A percentile compares a stretch with the other conserved stretches of the same genome.
These are phyloP conservation scores for Lactifluus rugatus DNA, from an alignment of 768 basidiomycete genomes.

Conservation along the genomic window DNA sequence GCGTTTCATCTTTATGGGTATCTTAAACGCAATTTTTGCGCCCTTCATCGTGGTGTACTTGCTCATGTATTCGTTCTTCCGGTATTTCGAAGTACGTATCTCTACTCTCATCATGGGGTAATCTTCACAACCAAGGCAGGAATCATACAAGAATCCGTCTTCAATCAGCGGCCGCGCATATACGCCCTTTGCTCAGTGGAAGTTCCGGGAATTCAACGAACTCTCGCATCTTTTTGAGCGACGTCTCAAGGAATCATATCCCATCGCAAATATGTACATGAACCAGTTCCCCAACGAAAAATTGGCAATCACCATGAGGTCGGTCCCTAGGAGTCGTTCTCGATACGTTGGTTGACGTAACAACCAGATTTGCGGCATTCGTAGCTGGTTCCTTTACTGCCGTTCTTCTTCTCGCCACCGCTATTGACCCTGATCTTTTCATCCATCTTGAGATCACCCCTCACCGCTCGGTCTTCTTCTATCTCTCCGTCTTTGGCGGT, in stretches of 20 bases:
- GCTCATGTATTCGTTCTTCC: constrained; percentile 98
- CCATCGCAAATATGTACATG: constrained; percentile 87
- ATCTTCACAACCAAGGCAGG: constrained; percentile 37
- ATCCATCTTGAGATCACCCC: constrained; percentile 92
- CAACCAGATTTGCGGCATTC: constrained; percentile 85
- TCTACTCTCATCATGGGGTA: not conserved
- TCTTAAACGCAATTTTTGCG: constrained; percentile 89
- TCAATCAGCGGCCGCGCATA: constrained; percentile 88
- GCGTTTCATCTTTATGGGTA: constrained; percentile 94
- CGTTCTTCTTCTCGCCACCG: constrained; percentile 84
- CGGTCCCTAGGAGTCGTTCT: constrained; percentile 23
- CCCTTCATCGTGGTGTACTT: constrained; percentile 97
- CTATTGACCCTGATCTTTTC: constrained; percentile 89
- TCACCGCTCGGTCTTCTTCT: constrained; percentile 90
- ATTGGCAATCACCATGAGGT: constrained; percentile 84
- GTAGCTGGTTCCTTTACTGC: constrained; percentile 94
- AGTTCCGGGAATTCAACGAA: constrained; percentile 98
- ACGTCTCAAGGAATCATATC: constrained; percentile 81
- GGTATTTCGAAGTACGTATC: constrained; percentile 86
- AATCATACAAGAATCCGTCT: constrained; percentile 98
- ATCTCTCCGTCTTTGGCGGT: constrained; percentile 78
- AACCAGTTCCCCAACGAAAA: constrained; percentile 98
- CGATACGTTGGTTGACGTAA: not conserved
- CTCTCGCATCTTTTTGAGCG: constrained; percentile 86
- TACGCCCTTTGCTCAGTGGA: constrained; percentile 94